Conservation (phyloP, 208 protist species). For the Herpetomonas samuelpessoai region DNA sequence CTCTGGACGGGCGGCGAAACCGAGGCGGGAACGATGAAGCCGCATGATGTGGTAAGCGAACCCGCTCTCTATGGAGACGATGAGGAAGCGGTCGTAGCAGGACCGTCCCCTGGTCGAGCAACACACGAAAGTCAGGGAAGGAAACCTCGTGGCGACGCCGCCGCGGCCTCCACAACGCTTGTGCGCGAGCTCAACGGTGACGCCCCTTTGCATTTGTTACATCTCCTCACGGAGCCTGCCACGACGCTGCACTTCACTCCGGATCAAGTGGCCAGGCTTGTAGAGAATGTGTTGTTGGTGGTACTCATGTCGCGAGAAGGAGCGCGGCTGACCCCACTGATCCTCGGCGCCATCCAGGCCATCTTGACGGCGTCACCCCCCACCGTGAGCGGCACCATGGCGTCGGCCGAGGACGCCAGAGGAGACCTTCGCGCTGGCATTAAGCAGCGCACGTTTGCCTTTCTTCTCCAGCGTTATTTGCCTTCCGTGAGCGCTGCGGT, state of each 20-base stretch:
- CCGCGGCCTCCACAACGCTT: constrained; percentile 2
- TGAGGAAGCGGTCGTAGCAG: too few species aligned
- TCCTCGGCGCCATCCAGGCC: constrained; percentile 39
- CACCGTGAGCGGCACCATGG: constrained; percentile 2
- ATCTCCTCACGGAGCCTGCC: constrained; percentile 59
- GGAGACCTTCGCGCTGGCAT: background rate
- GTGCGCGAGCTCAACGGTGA: constrained; percentile 56
- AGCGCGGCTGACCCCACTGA: constrained; percentile 32
- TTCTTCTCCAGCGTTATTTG: too few species aligned
- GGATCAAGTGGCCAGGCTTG: constrained; percentile 24
- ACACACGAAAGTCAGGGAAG: too few species aligned
- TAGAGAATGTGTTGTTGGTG: constrained; percentile 27
- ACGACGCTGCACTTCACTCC: constrained; percentile 44
- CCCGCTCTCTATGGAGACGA: too few species aligned
- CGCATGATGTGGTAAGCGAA: too few species aligned
- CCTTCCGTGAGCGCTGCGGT: too few species aligned
- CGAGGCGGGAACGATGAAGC: too few species aligned
- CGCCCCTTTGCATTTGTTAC: constrained; percentile 52
- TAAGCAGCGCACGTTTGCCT: too few species aligned
- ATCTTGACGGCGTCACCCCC: constrained; percentile 26
- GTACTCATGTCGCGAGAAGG: constrained; percentile 31
- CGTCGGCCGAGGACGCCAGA: background rate
- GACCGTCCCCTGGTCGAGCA: too few species aligned
- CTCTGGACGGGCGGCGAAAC: background rate
- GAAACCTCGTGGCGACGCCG: constrained; percentile 13